Base-by-base conservation (phyloP, 805 yeast species). In the Komagataella ulmi region DNA sequence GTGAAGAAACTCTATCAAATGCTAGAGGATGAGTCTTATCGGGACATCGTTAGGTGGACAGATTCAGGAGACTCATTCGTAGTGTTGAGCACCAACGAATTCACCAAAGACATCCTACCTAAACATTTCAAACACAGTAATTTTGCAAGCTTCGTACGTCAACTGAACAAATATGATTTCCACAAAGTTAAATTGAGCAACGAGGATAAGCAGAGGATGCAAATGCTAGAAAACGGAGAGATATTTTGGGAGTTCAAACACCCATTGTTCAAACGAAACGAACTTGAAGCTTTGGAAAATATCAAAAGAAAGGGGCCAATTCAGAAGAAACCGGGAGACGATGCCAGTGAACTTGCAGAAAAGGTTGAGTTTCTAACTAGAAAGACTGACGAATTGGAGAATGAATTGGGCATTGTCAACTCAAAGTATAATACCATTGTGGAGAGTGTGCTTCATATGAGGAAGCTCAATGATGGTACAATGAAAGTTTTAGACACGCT, bases 191-290 rank as follows among this genome's bases (percentile, higher is more conserved):
- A 91, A 63, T 73, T 80, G 48, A 71, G 85, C 45, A 77, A 73
- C 53, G 85, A 79, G 54, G 76, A 75, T 58, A 63, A 61, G 54
- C 66, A 68, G 24, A 60, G 55, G 49, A 67, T 73, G 54, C 79
- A 79, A 54, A 85, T 88, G 45, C 88, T 82, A 53, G 79, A 80
- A 53, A 81, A 81, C 59, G 86, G 89, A 45, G 88, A 83, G 52
- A 80, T 83, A 65, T 81, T 90, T 18, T 91, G 98, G 97, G 97
- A 91, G 65, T 91, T 93, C 70, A 81, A 82, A 62, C 98, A 93
- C 65, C 95, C 97, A 0, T 88, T 81, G 56, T 93, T 93, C 66
- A 77, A 77, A 57, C 77, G 79, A 40, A 83, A 86, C 65, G 88
- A 88, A 61, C 74, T 79, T 51, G 84, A 80, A n/a, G 80, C 88